phyloP scores from a whole-genome alignment of 192 early-diverging fungal genomes.

The Oehlia diaphana region DNA sequence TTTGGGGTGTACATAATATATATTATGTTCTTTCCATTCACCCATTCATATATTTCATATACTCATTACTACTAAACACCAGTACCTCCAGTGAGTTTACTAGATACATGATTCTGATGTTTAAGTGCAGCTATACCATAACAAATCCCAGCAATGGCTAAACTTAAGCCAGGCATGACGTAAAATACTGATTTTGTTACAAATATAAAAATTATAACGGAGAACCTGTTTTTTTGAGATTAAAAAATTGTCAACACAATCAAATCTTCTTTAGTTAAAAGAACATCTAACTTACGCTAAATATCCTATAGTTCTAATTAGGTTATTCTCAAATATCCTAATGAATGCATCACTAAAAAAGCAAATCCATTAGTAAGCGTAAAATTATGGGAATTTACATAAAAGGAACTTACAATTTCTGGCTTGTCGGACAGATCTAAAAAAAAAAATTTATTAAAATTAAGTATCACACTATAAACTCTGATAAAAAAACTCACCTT shows the following conservation, averaged over 20 bases:
- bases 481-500: not conserved
- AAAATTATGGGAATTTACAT: not conserved
- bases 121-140: slow-evolving; percentile 2
- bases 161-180: not conserved
- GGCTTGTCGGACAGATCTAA: slow-evolving; percentile 1
- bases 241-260: not conserved
- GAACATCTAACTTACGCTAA: not conserved
- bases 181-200: not conserved
- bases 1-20: too few species aligned
- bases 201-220: too few species aligned
- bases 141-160: not conserved
- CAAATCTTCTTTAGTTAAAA: not conserved
- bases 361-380: not conserved
- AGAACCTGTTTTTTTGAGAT: not conserved
- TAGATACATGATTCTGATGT: not conserved
- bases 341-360: not conserved
- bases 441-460: not conserved
- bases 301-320: not conserved
- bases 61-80: not conserved
- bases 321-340: not conserved
- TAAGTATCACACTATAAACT: not conserved
- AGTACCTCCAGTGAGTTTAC: not conserved
- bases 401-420: not conserved
- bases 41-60: too few species aligned
- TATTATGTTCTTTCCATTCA: not conserved